A percentile compares a stretch with the other conserved stretches of the same genome.
phyloP scores from a whole-genome alignment of 345 rosid genomes.

The Citropsis articulata region DNA sequence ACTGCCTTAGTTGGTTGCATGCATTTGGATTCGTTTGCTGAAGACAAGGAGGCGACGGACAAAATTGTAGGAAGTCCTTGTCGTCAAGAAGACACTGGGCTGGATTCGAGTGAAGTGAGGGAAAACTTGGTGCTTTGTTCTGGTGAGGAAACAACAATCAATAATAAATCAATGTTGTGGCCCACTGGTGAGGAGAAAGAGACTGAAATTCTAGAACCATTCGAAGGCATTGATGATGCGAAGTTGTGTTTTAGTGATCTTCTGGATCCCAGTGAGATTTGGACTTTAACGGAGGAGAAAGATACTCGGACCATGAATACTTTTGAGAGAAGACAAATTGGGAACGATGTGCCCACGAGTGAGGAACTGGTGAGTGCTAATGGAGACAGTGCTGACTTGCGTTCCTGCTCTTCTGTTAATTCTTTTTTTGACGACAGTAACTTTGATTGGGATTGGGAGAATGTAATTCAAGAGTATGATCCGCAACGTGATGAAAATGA shows the following conservation, averaged over 20 bases:
- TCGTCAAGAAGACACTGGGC: not conserved
- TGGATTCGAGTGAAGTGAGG: conserved; percentile 9
- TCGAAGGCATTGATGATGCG: conserved; percentile 16
- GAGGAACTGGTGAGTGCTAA: conserved; percentile 6
- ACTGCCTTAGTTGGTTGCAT: not conserved
- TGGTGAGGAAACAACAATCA: not conserved
- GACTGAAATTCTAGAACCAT: conserved; percentile 19
- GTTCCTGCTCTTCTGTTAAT: conserved; percentile 16
- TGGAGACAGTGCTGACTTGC: conserved; percentile 9
- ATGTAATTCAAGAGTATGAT: conserved; percentile 18
- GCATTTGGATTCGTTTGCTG: not conserved
- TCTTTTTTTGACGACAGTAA: conserved; percentile 23
- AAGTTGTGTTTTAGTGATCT: conserved; percentile 17
- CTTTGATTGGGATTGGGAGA: conserved; percentile 36
- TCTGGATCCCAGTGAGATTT: conserved; percentile 8
- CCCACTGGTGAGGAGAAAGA: not conserved
- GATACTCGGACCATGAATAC: not conserved
- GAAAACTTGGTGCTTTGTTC: not conserved
- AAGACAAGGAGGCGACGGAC: conserved; percentile 15
- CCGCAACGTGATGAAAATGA: not conserved
- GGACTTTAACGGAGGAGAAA: conserved; percentile 5
- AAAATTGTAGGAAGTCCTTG: not conserved
- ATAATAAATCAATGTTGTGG: conserved; percentile 2
- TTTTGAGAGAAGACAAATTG: not conserved
- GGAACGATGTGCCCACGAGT: not conserved